Percentiles rank a stretch among this genome's conserved stretches.
Conservation (phyloP, 805 yeast species). For the Groenewaldozyma tartarivorans region DNA sequence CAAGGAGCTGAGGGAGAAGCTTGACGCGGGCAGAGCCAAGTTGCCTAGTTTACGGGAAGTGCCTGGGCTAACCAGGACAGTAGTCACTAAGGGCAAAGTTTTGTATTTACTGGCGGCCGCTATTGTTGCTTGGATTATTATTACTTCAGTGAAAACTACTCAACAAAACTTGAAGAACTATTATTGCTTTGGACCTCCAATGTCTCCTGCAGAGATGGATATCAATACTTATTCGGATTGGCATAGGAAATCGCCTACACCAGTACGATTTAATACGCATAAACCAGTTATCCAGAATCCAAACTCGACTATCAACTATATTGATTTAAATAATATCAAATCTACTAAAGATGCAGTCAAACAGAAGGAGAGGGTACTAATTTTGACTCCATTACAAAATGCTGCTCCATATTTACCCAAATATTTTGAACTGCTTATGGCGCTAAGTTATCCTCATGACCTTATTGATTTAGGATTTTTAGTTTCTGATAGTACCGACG, state of each 20-base stretch:
- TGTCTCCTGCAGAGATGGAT: slow-evolving; percentile 17
- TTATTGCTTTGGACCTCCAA: slow-evolving; percentile 20
- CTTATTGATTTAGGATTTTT: slow-evolving; percentile 65
- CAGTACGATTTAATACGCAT: slow-evolving; percentile 15
- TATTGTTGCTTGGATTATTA: slow-evolving; percentile 4
- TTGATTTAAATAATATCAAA: slow-evolving; percentile 16
- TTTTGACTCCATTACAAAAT: slow-evolving; percentile 69
- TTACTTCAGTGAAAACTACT: slow-evolving; percentile 7
- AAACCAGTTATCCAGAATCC: slow-evolving; percentile 5
- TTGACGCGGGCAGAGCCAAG: not conserved
- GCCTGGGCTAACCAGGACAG: not conserved
- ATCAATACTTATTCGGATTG: slow-evolving; percentile 16
- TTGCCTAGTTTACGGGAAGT: not conserved
- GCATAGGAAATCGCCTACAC: slow-evolving; percentile 15
- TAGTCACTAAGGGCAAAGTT: not conserved
- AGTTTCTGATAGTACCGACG: slow-evolving; percentile 74
- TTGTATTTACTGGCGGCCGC: slow-evolving; percentile 4
- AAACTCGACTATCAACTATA: slow-evolving; percentile 6
- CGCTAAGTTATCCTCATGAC: slow-evolving; percentile 73
- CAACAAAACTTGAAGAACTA: slow-evolving; percentile 9
- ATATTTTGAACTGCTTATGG: slow-evolving; percentile 80
- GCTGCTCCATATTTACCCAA: slow-evolving; percentile 72
- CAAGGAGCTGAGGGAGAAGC: slow-evolving; percentile 1
- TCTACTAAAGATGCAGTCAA: slow-evolving; percentile 13
- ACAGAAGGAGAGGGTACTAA: slow-evolving; percentile 51